A percentile compares a stretch with the other conserved stretches of the same genome.
Evolutionary conservation across 345 rosid genomes (phyloP).

Genomic region (Citrus hindsii): DNA sequence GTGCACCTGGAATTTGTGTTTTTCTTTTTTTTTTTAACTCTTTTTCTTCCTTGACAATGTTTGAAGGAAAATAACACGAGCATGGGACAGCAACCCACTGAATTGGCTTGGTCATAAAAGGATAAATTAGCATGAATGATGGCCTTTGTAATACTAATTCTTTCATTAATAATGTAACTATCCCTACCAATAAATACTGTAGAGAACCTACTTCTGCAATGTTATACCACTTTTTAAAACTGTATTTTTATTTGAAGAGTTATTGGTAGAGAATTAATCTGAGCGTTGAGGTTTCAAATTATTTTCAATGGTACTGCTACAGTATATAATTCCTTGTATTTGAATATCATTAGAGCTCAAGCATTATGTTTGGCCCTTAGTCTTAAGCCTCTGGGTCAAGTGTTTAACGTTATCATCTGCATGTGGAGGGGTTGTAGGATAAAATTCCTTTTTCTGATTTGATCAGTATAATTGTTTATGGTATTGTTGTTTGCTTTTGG

Average conservation of each 20-base stretch:
- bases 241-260: not conserved
- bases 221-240: not conserved
- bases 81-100: too few relatives aligned
- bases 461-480: not conserved
- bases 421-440: not conserved
- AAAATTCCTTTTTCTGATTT: not conserved
- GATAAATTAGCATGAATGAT: not conserved
- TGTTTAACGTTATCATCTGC: not conserved
- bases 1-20: too few relatives aligned
- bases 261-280: not conserved
- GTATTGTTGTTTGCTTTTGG: constrained; percentile 1
- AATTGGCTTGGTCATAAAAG: too few relatives aligned
- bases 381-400: not conserved
- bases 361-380: not conserved
- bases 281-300: not conserved
- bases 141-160: not conserved
- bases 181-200: not conserved
- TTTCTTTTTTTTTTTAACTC: too few relatives aligned
- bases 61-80: too few relatives aligned
- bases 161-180: not conserved
- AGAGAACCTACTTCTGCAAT: not conserved
- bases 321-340: not conserved
- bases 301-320: not conserved
- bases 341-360: not conserved
- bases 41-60: too few relatives aligned